Percentiles rank a stretch among this genome's conserved stretches.
Evolutionary conservation across 495 filamentous ascomycete genomes (phyloP).

Genomic region (Penicillium steckii): DNA sequence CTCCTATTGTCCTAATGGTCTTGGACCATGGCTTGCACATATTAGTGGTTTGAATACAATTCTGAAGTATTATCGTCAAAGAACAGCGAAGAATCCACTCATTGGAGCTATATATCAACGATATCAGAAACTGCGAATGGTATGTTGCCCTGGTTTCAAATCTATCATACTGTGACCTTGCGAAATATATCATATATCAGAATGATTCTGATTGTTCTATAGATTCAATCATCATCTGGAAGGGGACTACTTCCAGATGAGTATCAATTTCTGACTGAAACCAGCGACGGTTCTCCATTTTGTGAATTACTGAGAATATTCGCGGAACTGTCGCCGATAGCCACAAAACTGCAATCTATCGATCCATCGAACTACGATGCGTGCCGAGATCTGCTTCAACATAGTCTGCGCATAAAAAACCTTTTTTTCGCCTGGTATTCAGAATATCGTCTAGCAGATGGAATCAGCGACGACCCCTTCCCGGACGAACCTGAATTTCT

Average conservation of each 20-base stretch:
- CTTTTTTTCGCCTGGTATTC: neutral
- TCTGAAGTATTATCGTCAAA: neutral
- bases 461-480: neutral
- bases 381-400: neutral
- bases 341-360: neutral
- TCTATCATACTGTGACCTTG: too few relatives aligned
- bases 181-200: neutral
- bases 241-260: neutral
- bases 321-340: neutral
- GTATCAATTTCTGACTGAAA: neutral
- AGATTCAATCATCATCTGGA: neutral
- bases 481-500: conserved; percentile 2
- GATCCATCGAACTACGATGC: neutral
- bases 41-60: conserved; percentile 2
- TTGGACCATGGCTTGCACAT: conserved; percentile 5
- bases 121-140: neutral
- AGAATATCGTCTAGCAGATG: neutral
- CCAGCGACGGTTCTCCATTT: neutral
- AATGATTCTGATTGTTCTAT: neutral
- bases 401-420: neutral
- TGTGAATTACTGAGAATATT: neutral
- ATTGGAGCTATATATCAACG: neutral
- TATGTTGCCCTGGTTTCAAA: neutral
- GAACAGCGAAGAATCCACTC: neutral
- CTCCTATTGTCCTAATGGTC: neutral